Evolutionary conservation across 495 filamentous ascomycete species (phyloP), one percentile per base, ranked within the genome.

Genomic region (Ramalina peruviana): DNA sequence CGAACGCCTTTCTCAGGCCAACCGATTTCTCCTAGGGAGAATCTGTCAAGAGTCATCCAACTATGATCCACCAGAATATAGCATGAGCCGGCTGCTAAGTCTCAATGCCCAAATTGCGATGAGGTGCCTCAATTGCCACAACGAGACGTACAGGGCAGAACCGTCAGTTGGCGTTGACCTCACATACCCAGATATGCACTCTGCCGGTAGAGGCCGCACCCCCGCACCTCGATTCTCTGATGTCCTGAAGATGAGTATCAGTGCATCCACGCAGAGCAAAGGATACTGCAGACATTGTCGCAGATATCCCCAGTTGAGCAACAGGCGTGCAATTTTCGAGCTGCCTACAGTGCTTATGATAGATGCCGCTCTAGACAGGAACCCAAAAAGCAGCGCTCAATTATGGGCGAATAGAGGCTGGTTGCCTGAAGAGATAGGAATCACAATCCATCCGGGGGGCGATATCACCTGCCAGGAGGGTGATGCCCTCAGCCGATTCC

Each of bases 221-320:
- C 74, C 72, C 45, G 62, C 71, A 0, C 72, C 78, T 40, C 75
- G 72, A 11, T 96, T 96, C 58, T 90, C 86, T 0, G 80, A 87
- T 55, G 76, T 90, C 21, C 65, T 96, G 36, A 88, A 92, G 58
- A 79, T 80, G 43, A 90, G 88, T 47, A 85, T 97, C 13, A 88
- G 96, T 57, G 70, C 83, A 13, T 83, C 94, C 54, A 83, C 82
- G 1, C 79, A 82, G 23, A 83, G 78, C 12, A 73, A 87, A 51
- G 92, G 90, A 3, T 98, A 87, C 86, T 98, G 92, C 58, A 83
- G 82, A 49, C 76, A 78, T 53, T 97, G 93, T 54, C 80, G 83
- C 47, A 74, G 86, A 21, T 96, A 97, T 59, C 85, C 93, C 58
- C 79, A 81, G 53, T 73, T 95, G 16, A 72, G 76, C 9, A 88